phyloP scores from a whole-genome alignment of 202 grass and related monocot genomes.

The Zoysia matrella region DNA sequence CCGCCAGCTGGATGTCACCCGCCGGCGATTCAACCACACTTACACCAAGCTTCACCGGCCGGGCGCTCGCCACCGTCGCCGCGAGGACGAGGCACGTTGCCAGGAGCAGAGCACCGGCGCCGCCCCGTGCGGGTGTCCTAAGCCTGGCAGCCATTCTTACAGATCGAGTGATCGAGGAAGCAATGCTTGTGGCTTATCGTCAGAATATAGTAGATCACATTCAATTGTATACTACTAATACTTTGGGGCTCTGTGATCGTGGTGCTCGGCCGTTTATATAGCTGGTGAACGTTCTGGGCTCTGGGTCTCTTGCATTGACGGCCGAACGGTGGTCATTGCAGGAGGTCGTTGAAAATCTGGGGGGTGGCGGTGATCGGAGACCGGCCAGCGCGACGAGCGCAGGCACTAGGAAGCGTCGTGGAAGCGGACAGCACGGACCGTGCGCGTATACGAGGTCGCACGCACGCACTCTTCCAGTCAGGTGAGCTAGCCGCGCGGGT shows the following conservation, averaged over 20 bases:
- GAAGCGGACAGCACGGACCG: conserved; percentile 29
- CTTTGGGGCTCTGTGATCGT: background rate
- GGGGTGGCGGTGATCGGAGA: background rate
- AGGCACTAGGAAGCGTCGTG: conserved; percentile 39
- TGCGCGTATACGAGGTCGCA: background rate
- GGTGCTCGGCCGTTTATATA: conserved; percentile 21
- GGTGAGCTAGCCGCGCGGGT: background rate
- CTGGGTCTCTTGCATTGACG: background rate
- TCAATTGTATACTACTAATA: background rate
- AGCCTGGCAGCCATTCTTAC: conserved; percentile 1
- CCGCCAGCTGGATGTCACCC: conserved; percentile 8
- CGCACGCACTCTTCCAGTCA: background rate
- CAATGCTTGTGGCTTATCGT: background rate
- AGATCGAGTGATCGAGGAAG: background rate
- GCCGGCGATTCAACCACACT: conserved; percentile 17
- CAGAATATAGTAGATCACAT: background rate
- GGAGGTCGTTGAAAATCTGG: background rate
- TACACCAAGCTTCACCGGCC: conserved; percentile 21
- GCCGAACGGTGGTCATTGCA: background rate
- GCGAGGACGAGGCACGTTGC: conserved; percentile 18
- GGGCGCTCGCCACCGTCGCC: background rate
- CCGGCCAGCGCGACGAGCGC: background rate
- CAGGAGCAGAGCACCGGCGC: background rate
- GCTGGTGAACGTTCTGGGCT: background rate
- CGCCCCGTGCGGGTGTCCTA: background rate